These are phyloP conservation scores for Aspergillus calidoustus DNA, from an alignment of 2,329 filamentous ascomycete genomes.

Conservation along the genomic window DNA sequence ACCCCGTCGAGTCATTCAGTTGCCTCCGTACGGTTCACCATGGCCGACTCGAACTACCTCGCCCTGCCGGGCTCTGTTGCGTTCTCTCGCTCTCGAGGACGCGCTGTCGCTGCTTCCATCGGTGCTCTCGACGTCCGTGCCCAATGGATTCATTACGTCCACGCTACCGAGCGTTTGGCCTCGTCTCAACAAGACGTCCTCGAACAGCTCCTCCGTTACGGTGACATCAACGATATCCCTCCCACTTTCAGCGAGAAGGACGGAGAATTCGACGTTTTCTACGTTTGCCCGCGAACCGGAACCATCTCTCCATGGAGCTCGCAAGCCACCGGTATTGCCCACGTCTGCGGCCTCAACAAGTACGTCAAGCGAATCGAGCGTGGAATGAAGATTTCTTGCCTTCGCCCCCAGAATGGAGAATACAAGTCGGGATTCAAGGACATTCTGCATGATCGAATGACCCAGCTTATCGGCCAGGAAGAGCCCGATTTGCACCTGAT, in stretches of 20 bases:
- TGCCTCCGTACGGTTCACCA: slow-evolving; percentile 27
- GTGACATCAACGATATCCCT: slow-evolving; percentile 57
- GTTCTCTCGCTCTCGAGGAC: slow-evolving; percentile 51
- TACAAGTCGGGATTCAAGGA: slow-evolving; percentile 64
- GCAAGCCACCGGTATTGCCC: slow-evolving; percentile 89
- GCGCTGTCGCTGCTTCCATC: slow-evolving; percentile 48
- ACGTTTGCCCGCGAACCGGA: slow-evolving; percentile 77
- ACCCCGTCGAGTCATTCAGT: slow-evolving; percentile 17
- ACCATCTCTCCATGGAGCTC: slow-evolving; percentile 96
- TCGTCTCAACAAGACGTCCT: slow-evolving; percentile 56
- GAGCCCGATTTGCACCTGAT: slow-evolving; percentile 74
- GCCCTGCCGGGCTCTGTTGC: slow-evolving; percentile 49
- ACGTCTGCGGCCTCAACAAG: slow-evolving; percentile 81
- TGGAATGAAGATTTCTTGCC: slow-evolving; percentile 74
- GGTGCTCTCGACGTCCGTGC: slow-evolving; percentile 50
- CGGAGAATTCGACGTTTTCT: slow-evolving; percentile 63
- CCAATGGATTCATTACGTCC: slow-evolving; percentile 66
- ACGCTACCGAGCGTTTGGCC: slow-evolving; percentile 57
- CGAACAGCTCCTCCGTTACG: slow-evolving; percentile 65
- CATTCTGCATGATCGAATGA: slow-evolving; percentile 91
- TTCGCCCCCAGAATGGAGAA: slow-evolving; percentile 60
- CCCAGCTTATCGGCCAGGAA: slow-evolving; percentile 72
- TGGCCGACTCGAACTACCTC: slow-evolving; percentile 41
- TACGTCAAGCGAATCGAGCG: slow-evolving; percentile 81
- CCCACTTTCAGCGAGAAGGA: slow-evolving; percentile 52